These are phyloP conservation scores for Penicillium robsamsonii DNA, from an alignment of 495 filamentous ascomycete genomes.

Conservation along the genomic window DNA sequence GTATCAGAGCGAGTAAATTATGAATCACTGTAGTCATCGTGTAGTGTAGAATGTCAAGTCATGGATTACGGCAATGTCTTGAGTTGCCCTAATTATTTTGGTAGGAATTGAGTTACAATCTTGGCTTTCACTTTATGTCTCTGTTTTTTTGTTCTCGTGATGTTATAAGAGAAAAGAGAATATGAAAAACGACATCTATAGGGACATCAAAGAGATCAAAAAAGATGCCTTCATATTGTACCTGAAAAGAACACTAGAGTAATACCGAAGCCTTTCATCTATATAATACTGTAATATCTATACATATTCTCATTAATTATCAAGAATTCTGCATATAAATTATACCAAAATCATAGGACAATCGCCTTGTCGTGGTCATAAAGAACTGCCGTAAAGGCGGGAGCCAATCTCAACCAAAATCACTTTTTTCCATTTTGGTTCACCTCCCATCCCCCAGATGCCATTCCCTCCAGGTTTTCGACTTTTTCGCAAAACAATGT, in stretches of 20 bases:
- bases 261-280: not conserved
- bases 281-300: not conserved
- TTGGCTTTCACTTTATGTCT: not conserved
- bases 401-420: slow-evolving; percentile 2
- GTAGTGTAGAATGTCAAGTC: not conserved
- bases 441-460: slow-evolving; percentile 26
- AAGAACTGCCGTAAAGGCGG: not conserved
- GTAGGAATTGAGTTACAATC: not conserved
- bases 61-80: not conserved
- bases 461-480: slow-evolving; percentile 30
- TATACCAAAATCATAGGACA: not conserved
- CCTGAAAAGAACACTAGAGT: not conserved
- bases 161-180: not conserved
- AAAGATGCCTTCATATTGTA: not conserved
- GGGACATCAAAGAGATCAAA: not conserved
- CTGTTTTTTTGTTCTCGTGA: not conserved
- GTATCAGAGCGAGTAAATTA: not conserved
- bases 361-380: not conserved
- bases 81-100: not conserved
- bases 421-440: slow-evolving; percentile 6
- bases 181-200: not conserved
- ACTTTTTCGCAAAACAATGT: slow-evolving; percentile 51
- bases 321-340: not conserved
- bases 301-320: not conserved
- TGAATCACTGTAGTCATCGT: not conserved